phyloP scores from a whole-genome alignment of 2,329 filamentous ascomycete genomes.

The Phialophora expanda region DNA sequence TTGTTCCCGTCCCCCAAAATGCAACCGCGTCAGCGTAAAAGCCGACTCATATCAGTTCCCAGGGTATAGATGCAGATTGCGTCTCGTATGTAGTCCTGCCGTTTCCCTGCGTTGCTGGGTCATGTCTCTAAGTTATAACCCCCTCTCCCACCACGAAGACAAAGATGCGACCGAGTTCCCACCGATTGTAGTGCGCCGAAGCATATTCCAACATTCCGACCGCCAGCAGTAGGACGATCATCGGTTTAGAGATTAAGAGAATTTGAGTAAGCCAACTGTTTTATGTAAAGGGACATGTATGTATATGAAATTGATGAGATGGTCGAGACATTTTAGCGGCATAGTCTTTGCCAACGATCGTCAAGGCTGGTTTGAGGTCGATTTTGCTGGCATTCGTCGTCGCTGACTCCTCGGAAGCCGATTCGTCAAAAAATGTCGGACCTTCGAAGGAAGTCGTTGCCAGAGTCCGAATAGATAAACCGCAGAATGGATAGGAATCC shows the following conservation, averaged over 20 bases:
- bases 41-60: neutral
- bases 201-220: neutral
- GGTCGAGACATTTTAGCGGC: neutral
- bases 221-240: neutral
- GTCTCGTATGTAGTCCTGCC: neutral
- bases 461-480: neutral
- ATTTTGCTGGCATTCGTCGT: neutral
- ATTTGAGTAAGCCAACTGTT: neutral
- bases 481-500: neutral
- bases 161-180: neutral
- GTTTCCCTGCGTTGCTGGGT: slow-evolving; percentile 2
- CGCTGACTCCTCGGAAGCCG: neutral
- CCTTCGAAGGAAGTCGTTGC: neutral
- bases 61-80: slow-evolving; percentile 8
- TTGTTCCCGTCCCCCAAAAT: neutral
- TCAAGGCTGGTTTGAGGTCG: no score
- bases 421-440: neutral
- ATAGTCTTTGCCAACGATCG: neutral
- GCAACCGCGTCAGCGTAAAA: neutral
- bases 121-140: neutral
- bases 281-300: neutral
- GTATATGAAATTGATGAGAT: neutral
- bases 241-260: neutral
- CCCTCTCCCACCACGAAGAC: neutral
- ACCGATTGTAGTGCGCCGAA: neutral